Percentiles rank a stretch among this genome's conserved stretches.
These are phyloP conservation scores for Acorus calamus DNA, from an alignment of 106 monocot species.

Conservation along the genomic window DNA sequence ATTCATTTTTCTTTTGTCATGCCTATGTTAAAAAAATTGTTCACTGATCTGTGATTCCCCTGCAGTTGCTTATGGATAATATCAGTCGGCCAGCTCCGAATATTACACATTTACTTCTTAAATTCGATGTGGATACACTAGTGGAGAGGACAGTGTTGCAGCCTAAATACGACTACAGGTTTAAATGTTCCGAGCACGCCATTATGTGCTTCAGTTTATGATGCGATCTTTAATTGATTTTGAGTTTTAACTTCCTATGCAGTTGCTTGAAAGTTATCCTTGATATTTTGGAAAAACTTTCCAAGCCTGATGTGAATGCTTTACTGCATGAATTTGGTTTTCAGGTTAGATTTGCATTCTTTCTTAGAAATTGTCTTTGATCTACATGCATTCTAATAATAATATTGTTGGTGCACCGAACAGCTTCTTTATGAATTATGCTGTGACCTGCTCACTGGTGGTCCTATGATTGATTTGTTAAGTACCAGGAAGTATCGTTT, in stretches of 20 bases:
- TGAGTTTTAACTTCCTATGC: slow-evolving; percentile 5
- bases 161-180: slow-evolving; percentile 96
- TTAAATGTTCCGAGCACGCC: background rate
- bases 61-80: slow-evolving; percentile 90
- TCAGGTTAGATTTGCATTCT: slow-evolving; percentile 43
- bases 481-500: slow-evolving; percentile 47
- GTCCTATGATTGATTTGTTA: slow-evolving; percentile 68
- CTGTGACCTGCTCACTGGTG: slow-evolving; percentile 58
- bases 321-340: slow-evolving; percentile 78
- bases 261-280: slow-evolving; percentile 97
- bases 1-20: background rate
- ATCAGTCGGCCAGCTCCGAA: slow-evolving; percentile 78
- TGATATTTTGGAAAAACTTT: slow-evolving; percentile 71
- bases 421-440: slow-evolving; percentile 95
- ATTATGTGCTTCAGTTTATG: background rate
- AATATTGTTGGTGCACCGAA: background rate
- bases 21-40: background rate
- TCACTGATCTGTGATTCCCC: slow-evolving; percentile 1
- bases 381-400: too few relatives aligned
- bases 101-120: slow-evolving; percentile 82
- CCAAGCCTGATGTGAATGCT: slow-evolving; percentile 72
- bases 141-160: slow-evolving; percentile 64
- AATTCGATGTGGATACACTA: slow-evolving; percentile 73
- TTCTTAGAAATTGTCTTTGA: background rate
- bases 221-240: background rate